These are phyloP conservation scores for Sanghuangporus weigelae DNA, from an alignment of 1,284 basidiomycete genomes.

Conservation along the genomic window DNA sequence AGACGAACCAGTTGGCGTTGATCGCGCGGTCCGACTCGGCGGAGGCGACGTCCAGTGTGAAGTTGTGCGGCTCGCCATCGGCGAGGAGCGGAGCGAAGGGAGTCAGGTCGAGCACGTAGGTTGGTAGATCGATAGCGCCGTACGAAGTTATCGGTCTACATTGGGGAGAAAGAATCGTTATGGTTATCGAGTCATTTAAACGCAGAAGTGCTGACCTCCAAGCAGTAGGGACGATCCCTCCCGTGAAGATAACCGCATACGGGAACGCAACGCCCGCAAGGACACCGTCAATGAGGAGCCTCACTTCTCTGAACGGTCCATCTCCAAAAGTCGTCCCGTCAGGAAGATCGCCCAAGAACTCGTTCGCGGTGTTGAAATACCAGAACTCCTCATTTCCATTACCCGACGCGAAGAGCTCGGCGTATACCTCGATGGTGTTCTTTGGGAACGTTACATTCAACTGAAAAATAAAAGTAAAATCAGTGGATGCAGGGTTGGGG, in stretches of 20 bases:
- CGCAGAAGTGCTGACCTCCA: slow-evolving; percentile 49
- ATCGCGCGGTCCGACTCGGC: slow-evolving; percentile 62
- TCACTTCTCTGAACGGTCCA: slow-evolving; percentile 77
- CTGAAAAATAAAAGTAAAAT: slow-evolving; percentile 29
- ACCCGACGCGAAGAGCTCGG: slow-evolving; percentile 69
- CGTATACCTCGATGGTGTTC: slow-evolving; percentile 64
- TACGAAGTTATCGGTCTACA: slow-evolving; percentile 71
- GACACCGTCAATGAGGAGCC: slow-evolving; percentile 67
- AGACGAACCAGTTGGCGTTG: slow-evolving; percentile 74
- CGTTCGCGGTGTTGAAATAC: slow-evolving; percentile 68
- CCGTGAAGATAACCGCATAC: slow-evolving; percentile 76
- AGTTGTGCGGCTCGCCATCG: slow-evolving; percentile 61
- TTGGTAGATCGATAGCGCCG: slow-evolving; percentile 73
- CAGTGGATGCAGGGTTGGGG: background rate
- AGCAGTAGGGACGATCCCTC: slow-evolving; percentile 67
- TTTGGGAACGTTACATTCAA: slow-evolving; percentile 62
- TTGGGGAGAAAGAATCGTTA: background rate
- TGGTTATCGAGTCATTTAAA: background rate
- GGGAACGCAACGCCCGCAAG: slow-evolving; percentile 75
- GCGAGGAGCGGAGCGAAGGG: slow-evolving; percentile 71
- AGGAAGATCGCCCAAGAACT: slow-evolving; percentile 53
- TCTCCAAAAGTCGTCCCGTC: slow-evolving; percentile 46
- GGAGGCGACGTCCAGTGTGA: slow-evolving; percentile 69
- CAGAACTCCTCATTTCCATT: slow-evolving; percentile 75
- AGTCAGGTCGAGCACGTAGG: slow-evolving; percentile 74